Evolutionary conservation across 352 stramenopile species (phyloP), one percentile per base, ranked within the genome.

Genomic region (Phytophthora fragariae): DNA sequence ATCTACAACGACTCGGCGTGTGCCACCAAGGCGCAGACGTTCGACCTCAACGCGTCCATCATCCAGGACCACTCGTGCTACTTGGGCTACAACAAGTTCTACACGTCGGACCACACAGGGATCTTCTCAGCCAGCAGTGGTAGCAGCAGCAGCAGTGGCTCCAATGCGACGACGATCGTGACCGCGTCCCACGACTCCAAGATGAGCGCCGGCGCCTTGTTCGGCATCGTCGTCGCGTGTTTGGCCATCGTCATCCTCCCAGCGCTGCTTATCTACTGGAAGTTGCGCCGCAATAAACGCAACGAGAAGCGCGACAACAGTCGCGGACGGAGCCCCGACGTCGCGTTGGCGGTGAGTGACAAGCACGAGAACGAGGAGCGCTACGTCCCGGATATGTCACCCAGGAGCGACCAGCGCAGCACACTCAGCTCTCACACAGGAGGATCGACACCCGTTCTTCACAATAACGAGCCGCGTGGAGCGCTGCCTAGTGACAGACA

Each of bases 1-100:
- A 76, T 83, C 35, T 83, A 83, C 65, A 81, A 79, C 44, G 74
- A 83, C 66, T 75, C 73, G 50, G 76, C 71, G 12, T 83, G 76
- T 58, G 68, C 54, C 5, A 74, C 50, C 31, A 72, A 75, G 27
- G 54, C 73, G 21, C 70, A 78, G 41, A 66, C 60, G 5, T 83
- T 79, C 39, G 73, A 77, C 47, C 66, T 79, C 14, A 81, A 70
- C 14, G 27, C 63, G 21, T 68, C 65, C 8, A 75, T 53, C 10
- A 69, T 83, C 41, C 59, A 65, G 55, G 53, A 73, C 5, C 65
- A 78, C 27, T 41, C 53, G 1, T 83, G 76, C 29, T 79, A 76
- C 15, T 57, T 55, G 19, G 76, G 73, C 0, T 80, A 70, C 63
- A 78, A 81, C 52, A 79, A 81, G 44, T 83, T 83, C 33, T 80